phyloP scores from a whole-genome alignment of 2,329 filamentous ascomycete species.

The Penicillium sp. region DNA sequence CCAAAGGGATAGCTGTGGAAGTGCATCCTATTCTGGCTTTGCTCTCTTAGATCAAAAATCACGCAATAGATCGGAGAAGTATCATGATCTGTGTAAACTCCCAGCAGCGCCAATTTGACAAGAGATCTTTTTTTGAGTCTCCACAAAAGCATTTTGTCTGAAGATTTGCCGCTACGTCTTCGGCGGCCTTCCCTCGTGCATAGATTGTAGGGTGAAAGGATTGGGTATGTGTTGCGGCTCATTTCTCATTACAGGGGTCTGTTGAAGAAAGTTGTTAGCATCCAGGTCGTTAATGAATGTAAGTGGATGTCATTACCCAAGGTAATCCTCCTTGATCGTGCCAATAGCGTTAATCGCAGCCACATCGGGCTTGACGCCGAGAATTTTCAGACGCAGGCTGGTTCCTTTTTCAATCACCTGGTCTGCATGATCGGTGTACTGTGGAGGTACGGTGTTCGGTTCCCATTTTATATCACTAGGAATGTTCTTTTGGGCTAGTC shows the following conservation, averaged over 20 bases:
- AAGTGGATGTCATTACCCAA: constrained; percentile 38
- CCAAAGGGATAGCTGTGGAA: constrained; percentile 1
- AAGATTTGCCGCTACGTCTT: not conserved
- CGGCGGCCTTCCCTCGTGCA: constrained; percentile 1
- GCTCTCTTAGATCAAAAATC: not conserved
- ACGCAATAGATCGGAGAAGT: not conserved
- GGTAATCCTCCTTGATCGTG: constrained; percentile 76
- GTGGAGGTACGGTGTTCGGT: constrained; percentile 90
- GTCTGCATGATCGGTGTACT: constrained; percentile 92
- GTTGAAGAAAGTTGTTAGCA: constrained; percentile 12
- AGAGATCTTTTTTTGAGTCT: constrained; percentile 1
- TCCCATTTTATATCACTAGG: constrained; percentile 90
- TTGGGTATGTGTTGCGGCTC: constrained; percentile 21
- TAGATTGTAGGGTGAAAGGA: constrained; percentile 13
- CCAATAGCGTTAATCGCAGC: constrained; percentile 95
- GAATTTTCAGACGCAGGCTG: constrained; percentile 88
- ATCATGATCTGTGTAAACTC: constrained; percentile 4
- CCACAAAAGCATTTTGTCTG: not conserved
- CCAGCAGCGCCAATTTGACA: constrained; percentile 4
- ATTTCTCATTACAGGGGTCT: constrained; percentile 32
- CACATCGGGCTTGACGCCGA: constrained; percentile 88
- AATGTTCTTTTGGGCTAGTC: constrained; percentile 50
- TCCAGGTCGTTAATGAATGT: not conserved
- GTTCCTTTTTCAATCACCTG: constrained; percentile 91
- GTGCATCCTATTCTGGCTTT: not conserved